phyloP scores from a whole-genome alignment of 202 grass and related monocot species.

The Zizania palustris region DNA sequence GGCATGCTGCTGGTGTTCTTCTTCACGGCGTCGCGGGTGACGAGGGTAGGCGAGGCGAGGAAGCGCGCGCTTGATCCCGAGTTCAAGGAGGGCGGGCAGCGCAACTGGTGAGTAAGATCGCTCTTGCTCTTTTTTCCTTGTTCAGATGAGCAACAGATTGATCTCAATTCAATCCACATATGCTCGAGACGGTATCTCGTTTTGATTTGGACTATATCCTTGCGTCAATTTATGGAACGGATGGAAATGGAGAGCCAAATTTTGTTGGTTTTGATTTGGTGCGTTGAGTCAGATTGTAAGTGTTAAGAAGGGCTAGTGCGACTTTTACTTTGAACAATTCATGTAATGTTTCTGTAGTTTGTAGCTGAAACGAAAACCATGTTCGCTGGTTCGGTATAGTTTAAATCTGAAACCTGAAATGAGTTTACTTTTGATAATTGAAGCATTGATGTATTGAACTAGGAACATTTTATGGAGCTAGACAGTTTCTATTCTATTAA shows the following conservation, averaged over 20 bases:
- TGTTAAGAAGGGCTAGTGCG: too few species aligned
- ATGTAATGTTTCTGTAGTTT: not conserved
- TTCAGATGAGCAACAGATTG: not conserved
- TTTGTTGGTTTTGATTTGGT: too few species aligned
- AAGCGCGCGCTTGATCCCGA: slow-evolving; percentile 78
- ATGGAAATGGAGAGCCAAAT: too few species aligned
- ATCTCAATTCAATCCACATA: not conserved
- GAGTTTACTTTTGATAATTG: not conserved
- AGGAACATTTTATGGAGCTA: not conserved
- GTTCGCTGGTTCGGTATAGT: slow-evolving; percentile 6
- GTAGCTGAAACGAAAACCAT: not conserved
- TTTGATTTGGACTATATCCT: too few species aligned
- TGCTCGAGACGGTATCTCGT: not conserved
- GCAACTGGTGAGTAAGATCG: slow-evolving; percentile 67
- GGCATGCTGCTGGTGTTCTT: slow-evolving; percentile 89
- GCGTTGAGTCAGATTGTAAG: too few species aligned
- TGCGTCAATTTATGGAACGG: too few species aligned
- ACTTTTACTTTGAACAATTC: slow-evolving; percentile 1
- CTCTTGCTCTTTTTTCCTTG: not conserved
- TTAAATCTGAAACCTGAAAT: not conserved
- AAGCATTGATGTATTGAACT: not conserved
- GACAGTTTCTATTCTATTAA: not conserved
- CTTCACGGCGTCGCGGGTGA: slow-evolving; percentile 89
- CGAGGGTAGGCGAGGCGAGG: slow-evolving; percentile 78
- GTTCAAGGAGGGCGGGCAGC: slow-evolving; percentile 88